Percentiles rank a stretch among this genome's conserved stretches.
Conservation (phyloP, 164 flowering plant species). For the Umbellularia californica region DNA sequence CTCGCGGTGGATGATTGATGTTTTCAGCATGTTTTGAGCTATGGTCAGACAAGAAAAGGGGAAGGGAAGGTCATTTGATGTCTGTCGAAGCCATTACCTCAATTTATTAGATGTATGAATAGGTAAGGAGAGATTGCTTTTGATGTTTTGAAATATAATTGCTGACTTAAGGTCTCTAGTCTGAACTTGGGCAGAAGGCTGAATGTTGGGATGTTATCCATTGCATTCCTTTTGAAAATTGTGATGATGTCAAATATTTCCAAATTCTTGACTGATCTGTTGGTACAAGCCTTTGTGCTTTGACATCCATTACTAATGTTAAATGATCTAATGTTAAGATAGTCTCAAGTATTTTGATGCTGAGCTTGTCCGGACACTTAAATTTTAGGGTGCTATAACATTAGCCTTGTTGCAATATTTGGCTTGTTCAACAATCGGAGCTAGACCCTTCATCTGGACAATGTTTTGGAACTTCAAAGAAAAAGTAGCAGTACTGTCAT, state of each 20-base stretch:
- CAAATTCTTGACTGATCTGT: too few relatives aligned
- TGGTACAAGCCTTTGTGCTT: too few relatives aligned
- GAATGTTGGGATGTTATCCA: not conserved
- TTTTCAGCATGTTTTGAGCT: not conserved
- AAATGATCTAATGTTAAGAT: too few relatives aligned
- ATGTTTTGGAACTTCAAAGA: too few relatives aligned
- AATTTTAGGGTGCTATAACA: too few relatives aligned
- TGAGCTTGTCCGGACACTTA: too few relatives aligned
- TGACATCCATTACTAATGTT: too few relatives aligned
- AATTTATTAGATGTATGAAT: conserved; percentile 1
- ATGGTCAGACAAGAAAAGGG: not conserved
- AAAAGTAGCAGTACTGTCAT: too few relatives aligned
- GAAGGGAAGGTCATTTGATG: not conserved
- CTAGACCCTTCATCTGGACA: too few relatives aligned
- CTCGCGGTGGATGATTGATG: conserved; percentile 74
- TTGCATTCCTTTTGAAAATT: not conserved
- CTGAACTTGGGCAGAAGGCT: not conserved
- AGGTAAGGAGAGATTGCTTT: not conserved
- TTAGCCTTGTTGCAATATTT: too few relatives aligned
- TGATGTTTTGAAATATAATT: not conserved
- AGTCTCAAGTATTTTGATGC: too few relatives aligned
- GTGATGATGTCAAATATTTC: not conserved
- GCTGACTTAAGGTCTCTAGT: not conserved
- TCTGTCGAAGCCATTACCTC: not conserved
- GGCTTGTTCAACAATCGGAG: too few relatives aligned